Evolutionary conservation across 306 rosid genomes (phyloP).

Genomic region (Medicago ruthenica): DNA sequence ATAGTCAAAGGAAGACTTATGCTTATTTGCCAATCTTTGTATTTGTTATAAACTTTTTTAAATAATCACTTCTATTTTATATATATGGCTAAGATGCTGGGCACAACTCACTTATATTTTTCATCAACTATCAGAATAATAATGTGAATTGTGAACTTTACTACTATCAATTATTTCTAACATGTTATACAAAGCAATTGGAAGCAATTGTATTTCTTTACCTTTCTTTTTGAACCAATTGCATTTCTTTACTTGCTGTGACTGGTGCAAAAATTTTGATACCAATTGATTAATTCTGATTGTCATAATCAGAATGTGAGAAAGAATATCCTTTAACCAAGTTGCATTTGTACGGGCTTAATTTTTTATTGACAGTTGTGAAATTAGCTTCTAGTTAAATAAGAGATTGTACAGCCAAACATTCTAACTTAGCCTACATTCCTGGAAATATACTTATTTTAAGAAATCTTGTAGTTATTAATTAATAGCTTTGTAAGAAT

Average conservation of each 20-base stretch:
- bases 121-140: background rate
- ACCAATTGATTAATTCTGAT: background rate
- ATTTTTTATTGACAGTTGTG: background rate
- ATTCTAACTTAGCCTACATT: background rate
- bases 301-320: background rate
- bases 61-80: background rate
- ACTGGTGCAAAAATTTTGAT: background rate
- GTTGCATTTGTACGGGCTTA: background rate
- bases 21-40: too few relatives aligned
- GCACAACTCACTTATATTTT: slow-evolving; percentile 3
- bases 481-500: background rate
- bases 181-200: background rate
- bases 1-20: too few relatives aligned
- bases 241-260: background rate
- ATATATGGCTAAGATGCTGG: background rate
- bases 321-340: slow-evolving; percentile 3
- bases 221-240: background rate
- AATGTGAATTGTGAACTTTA: slow-evolving; percentile 4
- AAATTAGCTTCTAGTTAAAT: background rate
- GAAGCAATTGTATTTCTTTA: slow-evolving; percentile 8
- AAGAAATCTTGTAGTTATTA: background rate
- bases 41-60: background rate
- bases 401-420: background rate
- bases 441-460: background rate
- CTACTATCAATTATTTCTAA: slow-evolving; percentile 7